Evolutionary conservation across 2,329 filamentous ascomycete genomes (phyloP).

Genomic region (Fusarium sp.): DNA sequence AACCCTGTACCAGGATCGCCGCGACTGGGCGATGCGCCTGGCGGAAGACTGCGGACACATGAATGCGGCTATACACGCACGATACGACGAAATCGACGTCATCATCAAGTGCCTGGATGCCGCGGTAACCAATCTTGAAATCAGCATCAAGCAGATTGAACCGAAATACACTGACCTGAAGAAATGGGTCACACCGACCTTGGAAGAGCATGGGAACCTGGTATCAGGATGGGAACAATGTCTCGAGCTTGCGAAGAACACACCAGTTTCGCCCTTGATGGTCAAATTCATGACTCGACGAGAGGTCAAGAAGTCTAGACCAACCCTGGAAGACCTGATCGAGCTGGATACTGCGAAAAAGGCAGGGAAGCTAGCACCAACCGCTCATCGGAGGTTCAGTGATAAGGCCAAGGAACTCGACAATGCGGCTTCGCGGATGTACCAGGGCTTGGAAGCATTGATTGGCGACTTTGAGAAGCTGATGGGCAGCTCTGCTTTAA

Average conservation of each 20-base stretch:
- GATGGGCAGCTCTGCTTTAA: slow-evolving; percentile 64
- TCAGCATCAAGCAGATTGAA: slow-evolving; percentile 78
- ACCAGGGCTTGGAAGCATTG: slow-evolving; percentile 70
- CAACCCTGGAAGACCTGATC: slow-evolving; percentile 80
- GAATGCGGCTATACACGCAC: slow-evolving; percentile 70
- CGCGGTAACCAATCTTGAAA: slow-evolving; percentile 86
- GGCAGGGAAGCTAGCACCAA: slow-evolving; percentile 74
- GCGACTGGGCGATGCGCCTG: slow-evolving; percentile 81
- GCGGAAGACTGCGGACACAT: slow-evolving; percentile 77
- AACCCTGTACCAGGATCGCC: slow-evolving; percentile 82
- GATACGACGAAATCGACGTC: slow-evolving; percentile 79
- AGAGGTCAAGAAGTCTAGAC: slow-evolving; percentile 59
- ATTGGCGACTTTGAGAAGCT: slow-evolving; percentile 73
- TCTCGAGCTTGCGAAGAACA: slow-evolving; percentile 71
- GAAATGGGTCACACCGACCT: slow-evolving; percentile 75
- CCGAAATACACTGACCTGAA: slow-evolving; percentile 78
- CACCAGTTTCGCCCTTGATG: slow-evolving; percentile 75
- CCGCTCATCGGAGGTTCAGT: slow-evolving; percentile 70
- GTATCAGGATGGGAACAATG: slow-evolving; percentile 76
- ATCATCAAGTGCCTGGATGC: slow-evolving; percentile 86
- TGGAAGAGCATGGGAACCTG: slow-evolving; percentile 75
- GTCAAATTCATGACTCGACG: slow-evolving; percentile 71
- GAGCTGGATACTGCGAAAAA: slow-evolving; percentile 79
- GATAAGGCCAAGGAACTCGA: slow-evolving; percentile 71
- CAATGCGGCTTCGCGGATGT: slow-evolving; percentile 69